phyloP scores from a whole-genome alignment of 306 rosid species.

The Alnus rubra region DNA sequence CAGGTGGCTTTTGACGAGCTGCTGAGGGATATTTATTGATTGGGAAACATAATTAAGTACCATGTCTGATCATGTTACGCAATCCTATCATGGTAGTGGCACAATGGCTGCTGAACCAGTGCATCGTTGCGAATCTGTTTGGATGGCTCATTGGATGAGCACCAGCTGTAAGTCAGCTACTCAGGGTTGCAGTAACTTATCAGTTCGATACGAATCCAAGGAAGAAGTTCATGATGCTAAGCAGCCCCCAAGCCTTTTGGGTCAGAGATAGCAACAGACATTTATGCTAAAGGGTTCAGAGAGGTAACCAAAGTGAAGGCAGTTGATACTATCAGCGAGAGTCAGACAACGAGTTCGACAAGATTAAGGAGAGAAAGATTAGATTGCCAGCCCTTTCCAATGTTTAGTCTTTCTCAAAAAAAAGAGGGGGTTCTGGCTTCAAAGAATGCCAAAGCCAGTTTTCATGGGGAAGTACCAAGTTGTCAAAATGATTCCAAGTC shows the following conservation, averaged over 20 bases:
- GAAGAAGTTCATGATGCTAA: conserved; percentile 37
- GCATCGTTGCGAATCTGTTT: conserved; percentile 43
- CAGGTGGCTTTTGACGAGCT: conserved; percentile 29
- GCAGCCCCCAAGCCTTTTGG: conserved; percentile 33
- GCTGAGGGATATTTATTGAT: conserved; percentile 5
- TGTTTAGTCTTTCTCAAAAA: conserved; percentile 45
- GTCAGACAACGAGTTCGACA: conserved; percentile 25
- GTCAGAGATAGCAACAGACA: conserved; percentile 24
- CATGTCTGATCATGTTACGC: conserved; percentile 52
- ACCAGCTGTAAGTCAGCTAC: conserved; percentile 42
- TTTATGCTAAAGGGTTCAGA: conserved; percentile 32
- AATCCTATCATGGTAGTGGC: conserved; percentile 33
- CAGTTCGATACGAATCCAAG: conserved; percentile 33
- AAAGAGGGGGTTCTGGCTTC: conserved; percentile 31
- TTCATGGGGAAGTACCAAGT: conserved; percentile 28
- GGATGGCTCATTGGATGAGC: conserved; percentile 78
- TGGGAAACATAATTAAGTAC: conserved; percentile 13
- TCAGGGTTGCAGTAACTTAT: not conserved
- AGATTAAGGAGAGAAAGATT: conserved; percentile 30
- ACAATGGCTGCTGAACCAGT: conserved; percentile 36
- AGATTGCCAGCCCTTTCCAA: conserved; percentile 55
- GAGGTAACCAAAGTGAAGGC: conserved; percentile 40
- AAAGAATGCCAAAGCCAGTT: conserved; percentile 34
- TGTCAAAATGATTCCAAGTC: conserved; percentile 37
- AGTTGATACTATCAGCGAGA: conserved; percentile 30